Base-by-base conservation (phyloP, 371 early-diverging fungal genomes). In the Syncephalastrum sp. region DNA sequence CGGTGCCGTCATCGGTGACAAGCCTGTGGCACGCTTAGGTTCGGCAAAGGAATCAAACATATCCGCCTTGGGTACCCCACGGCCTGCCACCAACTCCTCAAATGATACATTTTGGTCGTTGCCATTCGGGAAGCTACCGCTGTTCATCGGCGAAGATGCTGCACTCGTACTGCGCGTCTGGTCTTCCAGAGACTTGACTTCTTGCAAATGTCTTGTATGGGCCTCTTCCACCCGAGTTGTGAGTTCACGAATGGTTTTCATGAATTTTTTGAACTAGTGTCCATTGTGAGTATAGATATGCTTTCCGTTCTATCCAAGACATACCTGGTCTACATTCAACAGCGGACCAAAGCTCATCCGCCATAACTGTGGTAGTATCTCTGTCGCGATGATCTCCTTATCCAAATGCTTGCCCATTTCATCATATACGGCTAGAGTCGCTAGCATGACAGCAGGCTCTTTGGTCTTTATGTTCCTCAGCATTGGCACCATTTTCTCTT, bases 301-400 rank as follows among this genome's bases (percentile, higher is more conserved):
- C 5, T 24, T 23, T 23, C 14, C 12, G 44, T 12, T 14, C 41
- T 41, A 25, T 3, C 13, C 46, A 55, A 12, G 3, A 23, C 25
- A 8, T 75, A 86, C 89, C 83, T 91, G 91, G 3, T 82, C 82
- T 3, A 84, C 65, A 42, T 82, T 86, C 33, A 94, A 65, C 25
- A 85, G 65, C 1, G 85, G 86, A 13, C 91, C 91, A 53, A 91
- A 82, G 27, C 86, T 74, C 70, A 91, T 74, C 41, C 78, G 74
- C 94, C 94, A 94, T 46, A 92, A 65, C 48, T 89, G 90, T 0
- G 91, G 92, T 44, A 94, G 53, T 12, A 94, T 79, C 47, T 86
- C 87, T 0, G 81, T 86, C 3, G 92, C 94, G 46, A 91, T 83
- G 6, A 82, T 72, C 27, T 88, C 89, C 60, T 86, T 85, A 48